These are phyloP conservation scores for Trichoderma koningii DNA, from an alignment of 2,329 filamentous ascomycete genomes.

Conservation along the genomic window DNA sequence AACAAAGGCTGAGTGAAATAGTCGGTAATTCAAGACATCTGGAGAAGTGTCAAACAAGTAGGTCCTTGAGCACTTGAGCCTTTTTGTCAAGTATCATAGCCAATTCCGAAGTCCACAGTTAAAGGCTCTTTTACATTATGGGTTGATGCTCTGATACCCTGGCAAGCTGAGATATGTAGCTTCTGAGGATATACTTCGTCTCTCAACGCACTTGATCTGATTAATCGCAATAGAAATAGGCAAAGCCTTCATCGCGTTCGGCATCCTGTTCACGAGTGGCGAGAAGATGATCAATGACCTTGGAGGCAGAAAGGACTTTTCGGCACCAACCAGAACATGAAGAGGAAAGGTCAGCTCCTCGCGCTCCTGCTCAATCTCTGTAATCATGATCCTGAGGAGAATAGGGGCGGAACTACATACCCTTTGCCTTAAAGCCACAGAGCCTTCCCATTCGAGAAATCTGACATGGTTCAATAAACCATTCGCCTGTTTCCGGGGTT, in stretches of 20 bases:
- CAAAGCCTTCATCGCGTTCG: neutral
- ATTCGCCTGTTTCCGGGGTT: neutral
- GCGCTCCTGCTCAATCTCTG: neutral
- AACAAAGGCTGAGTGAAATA: too few species aligned
- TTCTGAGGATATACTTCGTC: constrained; percentile 1
- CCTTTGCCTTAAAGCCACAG: neutral
- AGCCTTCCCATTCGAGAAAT: neutral
- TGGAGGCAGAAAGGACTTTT: neutral
- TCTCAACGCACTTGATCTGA: constrained; percentile 1
- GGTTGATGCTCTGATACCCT: neutral
- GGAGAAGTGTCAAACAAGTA: too few species aligned
- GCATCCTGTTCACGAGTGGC: neutral
- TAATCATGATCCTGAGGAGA: neutral
- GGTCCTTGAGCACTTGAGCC: too few species aligned
- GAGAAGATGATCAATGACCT: neutral
- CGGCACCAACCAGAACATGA: neutral
- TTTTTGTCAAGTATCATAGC: too few species aligned
- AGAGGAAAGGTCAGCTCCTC: neutral
- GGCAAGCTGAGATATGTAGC: constrained; percentile 7
- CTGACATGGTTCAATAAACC: neutral
- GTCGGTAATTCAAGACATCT: too few species aligned
- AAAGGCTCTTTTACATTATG: neutral
- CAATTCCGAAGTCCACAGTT: too few species aligned
- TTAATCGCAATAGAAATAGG: constrained; percentile 3
- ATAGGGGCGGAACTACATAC: neutral